Evolutionary conservation across 257 asterid species (phyloP).

Genomic region (Solanum habrochaites): DNA sequence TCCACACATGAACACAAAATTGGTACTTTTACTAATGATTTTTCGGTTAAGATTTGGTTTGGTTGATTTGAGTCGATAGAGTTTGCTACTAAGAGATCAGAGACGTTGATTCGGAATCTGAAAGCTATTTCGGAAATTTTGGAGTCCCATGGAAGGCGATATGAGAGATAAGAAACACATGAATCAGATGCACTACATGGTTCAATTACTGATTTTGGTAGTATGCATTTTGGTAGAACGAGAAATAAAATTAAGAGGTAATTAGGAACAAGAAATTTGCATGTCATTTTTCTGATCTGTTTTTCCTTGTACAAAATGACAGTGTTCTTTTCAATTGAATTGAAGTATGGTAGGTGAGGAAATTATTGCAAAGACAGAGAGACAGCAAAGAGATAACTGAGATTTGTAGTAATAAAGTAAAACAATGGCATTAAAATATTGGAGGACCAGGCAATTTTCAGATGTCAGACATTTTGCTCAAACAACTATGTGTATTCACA

Average conservation of each 20-base stretch:
- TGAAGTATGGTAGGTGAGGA: not conserved
- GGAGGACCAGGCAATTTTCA: not conserved
- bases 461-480: not conserved
- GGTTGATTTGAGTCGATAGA: not conserved
- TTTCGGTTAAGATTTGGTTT: not conserved
- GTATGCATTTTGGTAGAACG: not conserved
- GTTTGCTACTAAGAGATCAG: conserved; percentile 2
- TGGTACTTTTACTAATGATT: not conserved
- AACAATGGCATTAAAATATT: not conserved
- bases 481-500: not conserved
- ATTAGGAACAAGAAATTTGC: not conserved
- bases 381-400: not conserved
- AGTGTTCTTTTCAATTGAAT: not conserved
- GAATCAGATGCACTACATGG: conserved; percentile 7
- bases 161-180: not conserved
- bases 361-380: not conserved
- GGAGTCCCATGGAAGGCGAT: conserved; percentile 1
- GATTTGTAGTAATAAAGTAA: not conserved
- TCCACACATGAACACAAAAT: not conserved
- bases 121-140: conserved; percentile 6
- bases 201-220: conserved; percentile 6
- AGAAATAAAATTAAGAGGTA: not conserved
- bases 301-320: not conserved
- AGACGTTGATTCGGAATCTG: not conserved
- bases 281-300: not conserved